These are phyloP conservation scores for Phytophthora fragariaefolia DNA, from an alignment of 352 stramenopile species.

Conservation along the genomic window DNA sequence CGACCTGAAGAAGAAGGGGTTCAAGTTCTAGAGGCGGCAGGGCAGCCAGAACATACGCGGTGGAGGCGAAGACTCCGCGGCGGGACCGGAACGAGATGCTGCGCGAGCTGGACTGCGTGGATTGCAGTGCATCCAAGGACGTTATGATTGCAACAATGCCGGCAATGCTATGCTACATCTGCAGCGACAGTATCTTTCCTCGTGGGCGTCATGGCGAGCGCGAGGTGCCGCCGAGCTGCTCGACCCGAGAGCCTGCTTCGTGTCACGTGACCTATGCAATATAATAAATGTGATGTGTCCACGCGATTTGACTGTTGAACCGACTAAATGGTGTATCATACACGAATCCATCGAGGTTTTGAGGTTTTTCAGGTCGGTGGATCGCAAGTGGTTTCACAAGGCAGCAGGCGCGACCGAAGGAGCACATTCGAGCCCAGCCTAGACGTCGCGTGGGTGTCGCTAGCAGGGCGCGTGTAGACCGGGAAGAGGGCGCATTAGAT, in stretches of 20 bases:
- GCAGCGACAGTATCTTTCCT: too few species aligned
- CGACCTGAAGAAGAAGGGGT: conserved; percentile 64
- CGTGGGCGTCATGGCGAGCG: not conserved
- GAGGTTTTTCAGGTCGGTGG: conserved; percentile 39
- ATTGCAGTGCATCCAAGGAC: conserved; percentile 10
- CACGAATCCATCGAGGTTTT: conserved; percentile 24
- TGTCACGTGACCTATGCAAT: conserved; percentile 14
- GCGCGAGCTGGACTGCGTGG: not conserved
- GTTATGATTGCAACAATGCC: not conserved
- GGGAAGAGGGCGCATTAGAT: conserved; percentile 10
- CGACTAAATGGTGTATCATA: not conserved
- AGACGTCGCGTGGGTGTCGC: conserved; percentile 15
- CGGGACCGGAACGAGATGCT: not conserved
- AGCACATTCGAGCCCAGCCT: conserved; percentile 7
- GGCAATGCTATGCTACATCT: too few species aligned
- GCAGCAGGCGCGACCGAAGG: not conserved
- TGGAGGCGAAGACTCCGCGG: not conserved
- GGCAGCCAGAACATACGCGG: not conserved
- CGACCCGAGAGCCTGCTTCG: conserved; percentile 26
- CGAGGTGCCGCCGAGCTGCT: conserved; percentile 1
- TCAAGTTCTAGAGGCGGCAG: conserved; percentile 46
- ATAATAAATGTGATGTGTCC: conserved; percentile 28
- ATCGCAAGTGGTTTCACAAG: conserved; percentile 41
- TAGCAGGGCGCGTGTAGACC: conserved; percentile 9
- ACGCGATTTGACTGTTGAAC: conserved; percentile 7